A percentile compares a stretch with the other conserved stretches of the same genome.
Evolutionary conservation across 73 alveolate species (phyloP).

Genomic region (Symbiodinium pilosum): DNA sequence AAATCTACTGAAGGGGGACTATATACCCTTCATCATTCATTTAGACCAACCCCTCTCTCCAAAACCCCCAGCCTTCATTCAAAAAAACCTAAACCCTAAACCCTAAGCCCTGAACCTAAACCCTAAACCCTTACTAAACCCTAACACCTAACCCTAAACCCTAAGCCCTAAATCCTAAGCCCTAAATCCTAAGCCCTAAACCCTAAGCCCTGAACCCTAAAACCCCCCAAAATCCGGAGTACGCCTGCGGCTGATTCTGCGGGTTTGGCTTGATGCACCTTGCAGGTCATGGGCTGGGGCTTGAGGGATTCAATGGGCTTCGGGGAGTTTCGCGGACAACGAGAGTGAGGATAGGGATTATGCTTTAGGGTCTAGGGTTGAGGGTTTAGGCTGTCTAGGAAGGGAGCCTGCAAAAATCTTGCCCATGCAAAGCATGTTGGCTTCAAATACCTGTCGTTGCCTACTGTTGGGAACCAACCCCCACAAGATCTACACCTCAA

Average conservation of each 20-base stretch:
- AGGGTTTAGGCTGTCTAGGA: neutral
- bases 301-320: neutral
- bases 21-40: no score
- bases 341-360: neutral
- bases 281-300: neutral
- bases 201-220: neutral
- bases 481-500: no score
- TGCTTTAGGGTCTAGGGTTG: neutral
- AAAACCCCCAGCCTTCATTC: neutral
- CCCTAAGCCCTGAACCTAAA: neutral
- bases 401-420: no score
- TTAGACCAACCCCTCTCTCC: neutral
- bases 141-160: neutral
- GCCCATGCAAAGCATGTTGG: no score
- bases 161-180: neutral
- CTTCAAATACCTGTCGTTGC: no score
- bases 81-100: neutral
- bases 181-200: neutral
- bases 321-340: neutral
- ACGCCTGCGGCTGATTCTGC: no score
- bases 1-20: no score
- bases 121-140: neutral
- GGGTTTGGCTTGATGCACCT: no score
- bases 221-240: neutral
- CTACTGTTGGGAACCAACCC: no score